phyloP scores from a whole-genome alignment of 208 protist genomes.

The Herpetomonas muscarum region DNA sequence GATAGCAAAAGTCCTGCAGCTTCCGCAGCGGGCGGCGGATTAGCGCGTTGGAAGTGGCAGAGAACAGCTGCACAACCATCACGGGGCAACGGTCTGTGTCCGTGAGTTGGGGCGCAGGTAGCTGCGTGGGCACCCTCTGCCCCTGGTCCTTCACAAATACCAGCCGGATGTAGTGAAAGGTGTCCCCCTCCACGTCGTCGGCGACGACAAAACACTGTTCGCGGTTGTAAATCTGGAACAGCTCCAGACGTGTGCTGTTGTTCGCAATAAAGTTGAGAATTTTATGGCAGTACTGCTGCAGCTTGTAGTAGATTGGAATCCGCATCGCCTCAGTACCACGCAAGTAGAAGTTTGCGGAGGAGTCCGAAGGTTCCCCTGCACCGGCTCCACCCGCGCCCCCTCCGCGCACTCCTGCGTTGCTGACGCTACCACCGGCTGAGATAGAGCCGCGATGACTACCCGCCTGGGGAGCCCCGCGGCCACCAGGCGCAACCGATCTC shows the following conservation, averaged over 20 bases:
- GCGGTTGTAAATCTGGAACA: constrained; percentile 81
- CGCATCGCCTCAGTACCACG: constrained; percentile 56
- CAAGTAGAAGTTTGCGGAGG: constrained; percentile 47
- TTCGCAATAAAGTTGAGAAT: constrained; percentile 64
- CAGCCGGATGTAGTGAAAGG: constrained; percentile 85
- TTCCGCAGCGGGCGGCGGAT: constrained; percentile 69
- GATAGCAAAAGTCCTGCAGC: constrained; percentile 82
- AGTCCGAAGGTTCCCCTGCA: too few species aligned
- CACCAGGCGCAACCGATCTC: too few species aligned
- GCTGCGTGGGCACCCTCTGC: constrained; percentile 34
- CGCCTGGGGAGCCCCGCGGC: too few species aligned
- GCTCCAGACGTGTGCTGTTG: constrained; percentile 71
- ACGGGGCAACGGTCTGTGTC: constrained; percentile 57
- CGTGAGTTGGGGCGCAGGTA: constrained; percentile 42
- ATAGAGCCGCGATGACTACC: too few species aligned
- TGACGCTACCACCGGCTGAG: too few species aligned
- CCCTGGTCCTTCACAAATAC: constrained; percentile 80
- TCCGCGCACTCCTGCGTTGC: too few species aligned
- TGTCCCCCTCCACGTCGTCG: constrained; percentile 72
- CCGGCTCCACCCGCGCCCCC: too few species aligned
- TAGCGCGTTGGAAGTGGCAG: constrained; percentile 49
- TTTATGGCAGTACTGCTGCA: constrained; percentile 86
- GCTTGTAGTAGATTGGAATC: constrained; percentile 87
- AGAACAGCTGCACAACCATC: constrained; percentile 84
- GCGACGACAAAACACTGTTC: constrained; percentile 85